Percentiles rank a stretch among this genome's conserved stretches.
Evolutionary conservation across 352 stramenopile genomes (phyloP).

Genomic region (Albugo laibachii): DNA sequence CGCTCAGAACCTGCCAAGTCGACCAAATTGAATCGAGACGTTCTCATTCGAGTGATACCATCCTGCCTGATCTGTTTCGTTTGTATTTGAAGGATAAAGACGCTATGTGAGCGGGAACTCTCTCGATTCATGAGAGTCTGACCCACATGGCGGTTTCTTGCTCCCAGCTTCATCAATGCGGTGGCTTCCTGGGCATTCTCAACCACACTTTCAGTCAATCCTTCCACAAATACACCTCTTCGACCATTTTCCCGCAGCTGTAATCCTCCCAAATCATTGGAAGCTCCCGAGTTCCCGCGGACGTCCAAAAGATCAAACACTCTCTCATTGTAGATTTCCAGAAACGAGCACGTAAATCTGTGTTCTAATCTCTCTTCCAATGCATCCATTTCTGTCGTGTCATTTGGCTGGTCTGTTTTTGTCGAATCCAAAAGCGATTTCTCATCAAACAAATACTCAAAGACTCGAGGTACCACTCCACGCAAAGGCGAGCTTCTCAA

Average conservation of each 20-base stretch:
- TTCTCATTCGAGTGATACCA: slow-evolving; percentile 41
- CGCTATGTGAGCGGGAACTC: slow-evolving; percentile 65
- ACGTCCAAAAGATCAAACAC: slow-evolving; percentile 83
- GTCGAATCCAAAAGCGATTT: slow-evolving; percentile 2
- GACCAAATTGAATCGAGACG: slow-evolving; percentile 93
- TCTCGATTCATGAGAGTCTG: slow-evolving; percentile 77
- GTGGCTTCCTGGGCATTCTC: slow-evolving; percentile 38
- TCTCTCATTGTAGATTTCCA: slow-evolving; percentile 92
- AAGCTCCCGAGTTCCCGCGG: slow-evolving; percentile 7
- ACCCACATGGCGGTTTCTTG: slow-evolving; percentile 53
- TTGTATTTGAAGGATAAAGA: slow-evolving; percentile 70
- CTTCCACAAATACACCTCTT: slow-evolving; percentile 58
- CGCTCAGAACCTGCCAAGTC: slow-evolving; percentile 96
- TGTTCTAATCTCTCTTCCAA: slow-evolving; percentile 20
- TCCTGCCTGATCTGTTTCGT: slow-evolving; percentile 30
- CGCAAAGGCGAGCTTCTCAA: slow-evolving; percentile 8
- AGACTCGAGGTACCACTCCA: slow-evolving; percentile 56
- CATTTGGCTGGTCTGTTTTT: slow-evolving; percentile 1
- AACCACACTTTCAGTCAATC: slow-evolving; percentile 52
- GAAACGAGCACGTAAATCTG: slow-evolving; percentile 71
- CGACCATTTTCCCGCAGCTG: slow-evolving; percentile 51
- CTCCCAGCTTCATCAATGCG: slow-evolving; percentile 51
- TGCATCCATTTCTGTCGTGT: background rate
- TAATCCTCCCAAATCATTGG: slow-evolving; percentile 29
- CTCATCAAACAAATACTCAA: slow-evolving; percentile 70